Base-by-base conservation (phyloP, 2,329 filamentous ascomycete species). In the Huntiella omanensis region DNA sequence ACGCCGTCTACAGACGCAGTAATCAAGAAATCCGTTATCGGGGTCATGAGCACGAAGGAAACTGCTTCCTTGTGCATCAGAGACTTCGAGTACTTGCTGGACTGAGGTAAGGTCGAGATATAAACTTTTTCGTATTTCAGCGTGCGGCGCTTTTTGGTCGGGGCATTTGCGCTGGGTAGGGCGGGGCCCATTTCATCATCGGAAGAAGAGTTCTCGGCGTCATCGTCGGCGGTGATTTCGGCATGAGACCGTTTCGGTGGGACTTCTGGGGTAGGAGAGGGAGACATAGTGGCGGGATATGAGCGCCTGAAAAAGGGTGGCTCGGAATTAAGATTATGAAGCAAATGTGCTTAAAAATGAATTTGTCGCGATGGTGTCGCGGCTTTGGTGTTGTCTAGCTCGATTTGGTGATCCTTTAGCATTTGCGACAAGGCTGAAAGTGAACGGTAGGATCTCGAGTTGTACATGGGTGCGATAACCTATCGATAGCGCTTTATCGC, bases 21-120 rank as follows among this genome's bases (percentile, higher is more conserved):
- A 52, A 98, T 91, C 34, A 98, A 69, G 58, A 98, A 98, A 54
- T 96, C 91, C 50, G 88, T 95, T 50, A 80, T 67, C 1, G 87
- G 87, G 1, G 92, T 94, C 60, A 94, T 78, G 10, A 80, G 92
- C 52, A 84, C 75, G 56, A 87, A 96, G 48, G 81, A 75, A 43
- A 98, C 65, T 63, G 94, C 86, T 54, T 98, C 91, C 64, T 88
- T 87, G 71, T 98, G 91, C 92, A 98, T 98, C 57, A 98, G 69
- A 40, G 91, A 96, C 58, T 87, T 93, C 49, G 83, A 93, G 64
- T 98, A 98, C 40, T 84, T 80, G 34, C 70, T 57, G 15, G 84
- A 83, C 43, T 74, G 75, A 4, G 91, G 91, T 34, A 98, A 72
- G 35, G 91, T 88, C 49, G 84, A 83, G 52, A 96, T 68, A 63